Base-by-base conservation (phyloP, 768 basidiomycete species). In the Mycena kentingensis region DNA sequence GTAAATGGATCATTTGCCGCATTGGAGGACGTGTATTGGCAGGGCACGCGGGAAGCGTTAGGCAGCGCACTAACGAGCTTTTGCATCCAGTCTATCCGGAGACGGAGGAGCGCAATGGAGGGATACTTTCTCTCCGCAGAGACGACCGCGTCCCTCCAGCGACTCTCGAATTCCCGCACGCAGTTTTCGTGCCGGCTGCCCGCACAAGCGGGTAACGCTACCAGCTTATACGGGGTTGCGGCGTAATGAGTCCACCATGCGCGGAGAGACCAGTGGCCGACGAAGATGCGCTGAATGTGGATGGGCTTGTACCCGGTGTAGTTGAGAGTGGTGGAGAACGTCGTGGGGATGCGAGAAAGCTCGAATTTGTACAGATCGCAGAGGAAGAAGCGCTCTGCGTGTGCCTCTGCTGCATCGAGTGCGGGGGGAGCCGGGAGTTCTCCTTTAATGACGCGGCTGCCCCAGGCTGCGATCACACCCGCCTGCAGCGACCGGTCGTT, bases 331-430 rank as follows among this genome's bases (percentile, higher is more conserved):
- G 46, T 37, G 31, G 32, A n/a, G 18, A n/a, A 35, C 2, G 19
- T 6, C 31, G n/a, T 19, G 46, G 29, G 27, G 12, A 37, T 7
- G 11, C 18, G 8, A 4, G 15, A 8, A 7, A 53, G 36, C 28
- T 46, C 36, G 27, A 21, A 12, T 2, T 16, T 21, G 22, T 53
- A 53, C 18, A 53, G 46, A 12, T n/a, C 11, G 4, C 26, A 13
- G 10, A 53, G 29, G 37, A 53, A 46, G 13, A 28, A 6, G 3
- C 45, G 45, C n/a, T 34, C 28, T 27, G 29, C n/a, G 16, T 41
- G 36, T 3, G 11, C 3, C 26, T 53, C 52, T n/a, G 36, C 52
- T 6, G 52, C 52, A 15, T 53, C 21, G 11, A 53, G 26, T 8
- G 52, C 52, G 16, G 36, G 45, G n/a, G 11, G 8, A 27, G 28